Base-by-base conservation (phyloP, 164 flowering plant genomes). In the Berberis thunbergii region DNA sequence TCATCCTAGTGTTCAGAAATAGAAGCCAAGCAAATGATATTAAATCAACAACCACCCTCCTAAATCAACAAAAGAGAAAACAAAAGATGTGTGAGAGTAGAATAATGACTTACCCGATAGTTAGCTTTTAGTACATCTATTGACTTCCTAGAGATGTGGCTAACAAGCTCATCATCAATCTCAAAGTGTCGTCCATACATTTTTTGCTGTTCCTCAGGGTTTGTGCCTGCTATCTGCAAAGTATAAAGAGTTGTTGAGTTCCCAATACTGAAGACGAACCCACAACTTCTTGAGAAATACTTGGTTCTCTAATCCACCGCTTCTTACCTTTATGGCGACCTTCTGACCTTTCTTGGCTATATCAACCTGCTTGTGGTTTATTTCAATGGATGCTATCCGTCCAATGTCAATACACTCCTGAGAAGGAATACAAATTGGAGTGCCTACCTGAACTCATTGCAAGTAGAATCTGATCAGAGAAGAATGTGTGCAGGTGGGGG, bases 101-200 rank as follows among this genome's bases (percentile, higher is more conserved):
- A 38, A 55, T 46, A 46, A 46, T 4, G 41, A 40, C 6, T 67
- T 72, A 88, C 97, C 82, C 90, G 75, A 61, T 86, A 91, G 71
- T 86, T 85, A 43, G 81, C 74, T 79, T 90, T 86, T 4, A 93
- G 89, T 1, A 83, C 57, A 65, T 93, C 98, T 50, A 93, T 86
- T 9, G 98, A 93, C 55, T 44, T 80, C 73, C 97, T 85, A 9
- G 89, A 63, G 55, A 93, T 85, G 75, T 81, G 93, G 75, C 98
- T 93, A 59, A 90, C 96, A 72, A 93, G 96, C 71, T 88, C 92
- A 71, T 93, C 98, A 0, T 90, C 92, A 0, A 82, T 65, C 45
- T 86, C 96, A 80, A 93, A 93, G 77, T 93, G 98, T 69, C 98
- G 80, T 6, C 97, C 96, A 70, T 61, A 86, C 92, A 86, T 84